Conservation (phyloP, 2,329 filamentous ascomycete genomes). For the Hypoxylon sp. region DNA sequence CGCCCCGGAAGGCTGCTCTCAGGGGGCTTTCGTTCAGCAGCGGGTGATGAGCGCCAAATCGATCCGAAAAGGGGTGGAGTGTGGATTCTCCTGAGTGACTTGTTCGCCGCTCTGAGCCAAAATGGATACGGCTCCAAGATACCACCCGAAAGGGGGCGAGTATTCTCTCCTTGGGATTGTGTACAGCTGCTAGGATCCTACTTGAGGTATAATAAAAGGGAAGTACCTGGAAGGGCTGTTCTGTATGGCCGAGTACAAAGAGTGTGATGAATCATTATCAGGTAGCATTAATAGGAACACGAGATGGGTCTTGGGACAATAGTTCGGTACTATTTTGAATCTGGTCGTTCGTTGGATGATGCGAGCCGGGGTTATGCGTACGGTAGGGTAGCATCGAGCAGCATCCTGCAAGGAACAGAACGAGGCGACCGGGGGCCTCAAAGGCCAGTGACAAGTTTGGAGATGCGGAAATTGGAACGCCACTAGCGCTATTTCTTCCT, state of each 20-base stretch:
- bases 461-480: constrained; percentile 48
- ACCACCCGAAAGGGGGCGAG: constrained; percentile 31
- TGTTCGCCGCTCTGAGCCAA: constrained; percentile 19
- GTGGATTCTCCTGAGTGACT: constrained; percentile 40
- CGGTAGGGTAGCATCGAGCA: constrained; percentile 29
- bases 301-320: constrained; percentile 45
- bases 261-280: constrained; percentile 33
- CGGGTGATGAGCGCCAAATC: constrained; percentile 39
- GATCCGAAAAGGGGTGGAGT: constrained; percentile 24
- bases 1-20: constrained; percentile 11
- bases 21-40: constrained; percentile 27
- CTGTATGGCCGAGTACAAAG: constrained; percentile 34
- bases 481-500: constrained; percentile 41
- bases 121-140: constrained; percentile 20
- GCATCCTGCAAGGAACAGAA: constrained; percentile 48
- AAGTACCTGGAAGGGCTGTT: constrained; percentile 24
- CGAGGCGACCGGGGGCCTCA: constrained; percentile 34
- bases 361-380: constrained; percentile 34
- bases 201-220: neutral
- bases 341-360: constrained; percentile 39
- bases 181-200: constrained; percentile 32
- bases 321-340: constrained; percentile 43
- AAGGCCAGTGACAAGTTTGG: constrained; percentile 28
- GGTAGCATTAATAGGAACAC: constrained; percentile 41
- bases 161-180: constrained; percentile 6